Conservation (phyloP, 768 basidiomycete species). For the Mycena kentingensis region DNA sequence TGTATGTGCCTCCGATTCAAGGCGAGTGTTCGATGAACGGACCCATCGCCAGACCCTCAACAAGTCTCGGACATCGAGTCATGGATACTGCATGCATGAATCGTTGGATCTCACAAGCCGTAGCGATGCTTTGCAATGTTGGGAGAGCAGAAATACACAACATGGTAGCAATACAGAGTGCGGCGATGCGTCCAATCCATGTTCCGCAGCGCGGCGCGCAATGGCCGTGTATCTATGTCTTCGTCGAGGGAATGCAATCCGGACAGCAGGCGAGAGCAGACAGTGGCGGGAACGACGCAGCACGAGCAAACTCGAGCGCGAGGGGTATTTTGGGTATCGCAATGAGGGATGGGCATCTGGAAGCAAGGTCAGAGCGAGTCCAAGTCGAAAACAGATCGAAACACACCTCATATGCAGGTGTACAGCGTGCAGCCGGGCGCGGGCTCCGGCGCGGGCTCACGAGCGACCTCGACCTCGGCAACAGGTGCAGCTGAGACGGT, state of each 20-base stretch:
- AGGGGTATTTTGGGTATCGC: neutral
- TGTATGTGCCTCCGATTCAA: too few species aligned
- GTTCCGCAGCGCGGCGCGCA: neutral
- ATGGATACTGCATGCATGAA: too few species aligned
- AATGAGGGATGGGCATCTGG: neutral
- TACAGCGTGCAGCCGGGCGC: slow-evolving; percentile 1
- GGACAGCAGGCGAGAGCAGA: neutral
- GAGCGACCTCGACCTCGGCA: neutral
- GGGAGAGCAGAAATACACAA: neutral
- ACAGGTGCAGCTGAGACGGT: slow-evolving; percentile 19
- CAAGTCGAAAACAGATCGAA: neutral
- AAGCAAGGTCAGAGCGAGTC: neutral
- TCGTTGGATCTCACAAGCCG: too few species aligned
- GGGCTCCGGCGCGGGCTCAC: neutral
- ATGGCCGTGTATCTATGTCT: neutral
- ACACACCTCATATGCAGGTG: slow-evolving; percentile 18
- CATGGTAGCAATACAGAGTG: slow-evolving; percentile 11
- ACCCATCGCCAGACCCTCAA: too few species aligned
- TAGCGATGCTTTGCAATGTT: too few species aligned
- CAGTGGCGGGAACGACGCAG: slow-evolving; percentile 1
- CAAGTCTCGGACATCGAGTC: too few species aligned
- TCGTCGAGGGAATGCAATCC: neutral
- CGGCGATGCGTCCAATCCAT: slow-evolving; percentile 1
- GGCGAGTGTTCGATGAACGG: too few species aligned
- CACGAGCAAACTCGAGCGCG: slow-evolving; percentile 14